Percentiles rank a stretch among this genome's conserved stretches.
phyloP scores from a whole-genome alignment of 2,329 filamentous ascomycete species.

The Penicillium sp. region DNA sequence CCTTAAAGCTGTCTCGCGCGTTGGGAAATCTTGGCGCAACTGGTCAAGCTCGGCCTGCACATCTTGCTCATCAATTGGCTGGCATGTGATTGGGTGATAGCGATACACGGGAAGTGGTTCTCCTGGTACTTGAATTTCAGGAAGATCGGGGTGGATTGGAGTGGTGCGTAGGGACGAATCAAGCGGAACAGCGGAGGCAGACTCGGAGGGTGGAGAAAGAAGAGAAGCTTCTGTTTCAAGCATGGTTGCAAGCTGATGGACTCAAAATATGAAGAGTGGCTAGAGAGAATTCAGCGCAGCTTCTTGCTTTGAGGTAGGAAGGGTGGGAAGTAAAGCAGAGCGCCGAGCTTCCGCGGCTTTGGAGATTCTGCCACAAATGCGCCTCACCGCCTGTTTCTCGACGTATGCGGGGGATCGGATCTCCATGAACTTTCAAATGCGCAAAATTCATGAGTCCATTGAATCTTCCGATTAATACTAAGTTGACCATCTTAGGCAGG shows the following conservation, averaged over 20 bases:
- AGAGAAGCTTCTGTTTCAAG: slow-evolving; percentile 31
- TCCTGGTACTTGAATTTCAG: slow-evolving; percentile 41
- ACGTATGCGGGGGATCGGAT: slow-evolving; percentile 15
- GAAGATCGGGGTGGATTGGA: slow-evolving; percentile 40
- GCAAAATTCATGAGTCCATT: slow-evolving; percentile 8
- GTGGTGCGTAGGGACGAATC: slow-evolving; percentile 38
- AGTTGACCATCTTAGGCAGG: slow-evolving; percentile 7
- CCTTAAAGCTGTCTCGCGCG: slow-evolving; percentile 35
- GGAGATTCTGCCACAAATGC: slow-evolving; percentile 18
- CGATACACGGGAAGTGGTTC: slow-evolving; percentile 32
- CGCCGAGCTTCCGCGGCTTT: not conserved
- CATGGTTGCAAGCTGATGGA: slow-evolving; percentile 4
- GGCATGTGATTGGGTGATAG: slow-evolving; percentile 43
- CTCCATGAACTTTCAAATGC: slow-evolving; percentile 3
- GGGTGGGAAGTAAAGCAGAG: not conserved
- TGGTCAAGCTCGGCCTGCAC: slow-evolving; percentile 33
- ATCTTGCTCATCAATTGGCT: slow-evolving; percentile 32
- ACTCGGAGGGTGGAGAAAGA: slow-evolving; percentile 38
- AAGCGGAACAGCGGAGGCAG: slow-evolving; percentile 31
- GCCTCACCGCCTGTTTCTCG: slow-evolving; percentile 15
- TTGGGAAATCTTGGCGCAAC: slow-evolving; percentile 38
- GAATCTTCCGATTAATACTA: not conserved
- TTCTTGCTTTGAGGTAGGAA: not conserved
- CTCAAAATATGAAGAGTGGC: not conserved
- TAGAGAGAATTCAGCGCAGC: not conserved